Base-by-base conservation (phyloP, 2,329 filamentous ascomycete species). In the Curvularia sp. region DNA sequence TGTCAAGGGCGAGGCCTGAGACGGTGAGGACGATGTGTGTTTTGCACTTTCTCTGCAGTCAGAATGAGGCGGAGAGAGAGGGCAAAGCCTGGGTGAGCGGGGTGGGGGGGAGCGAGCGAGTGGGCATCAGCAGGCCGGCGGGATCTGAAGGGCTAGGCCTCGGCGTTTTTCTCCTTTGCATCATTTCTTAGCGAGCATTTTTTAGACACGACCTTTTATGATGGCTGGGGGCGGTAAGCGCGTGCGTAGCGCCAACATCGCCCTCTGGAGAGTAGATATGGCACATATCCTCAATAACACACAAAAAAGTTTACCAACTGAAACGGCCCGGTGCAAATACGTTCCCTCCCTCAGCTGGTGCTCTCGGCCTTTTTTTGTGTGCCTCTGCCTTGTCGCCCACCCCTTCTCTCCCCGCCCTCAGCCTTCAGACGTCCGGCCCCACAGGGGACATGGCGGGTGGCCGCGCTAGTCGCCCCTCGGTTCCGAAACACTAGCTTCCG, bases 1-100 rank as follows among this genome's bases (percentile, higher is more conserved):
- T 57, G 58, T 64, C n/a, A 64, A 57, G 33, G 64, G 66, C 33
- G 68, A 70, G 53, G 68, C 68, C 13, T 70, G 60, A 65, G 49
- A 42, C 30, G 26, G 49, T 26, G 26, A 42, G 4, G 28, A 31
- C 28, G 28, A 9, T 5, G 28, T 8, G 28, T 9, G 41, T 22
- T 30, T 22, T n/a, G 33, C 22, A 35, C 28, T 7, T 31, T 26
- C 2, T 15, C 13, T 26, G 47, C 24, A 13, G 48, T 26, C 48
- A 39, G 48, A 49, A 18, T 49, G 49, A 51, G 49, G 38, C 38
- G 35, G 28, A 51, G 20, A 51, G 20, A 51, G 33, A 13, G 24
- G 13, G 28, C 28, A 31, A 26, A 24, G n/a, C 9, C n/a, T 46
- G 15, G 26, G 13, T 30, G 20, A 24, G 38, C 47, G 41, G 54